phyloP scores from a whole-genome alignment of 352 stramenopile genomes.

The Peronospora belbahrii region DNA sequence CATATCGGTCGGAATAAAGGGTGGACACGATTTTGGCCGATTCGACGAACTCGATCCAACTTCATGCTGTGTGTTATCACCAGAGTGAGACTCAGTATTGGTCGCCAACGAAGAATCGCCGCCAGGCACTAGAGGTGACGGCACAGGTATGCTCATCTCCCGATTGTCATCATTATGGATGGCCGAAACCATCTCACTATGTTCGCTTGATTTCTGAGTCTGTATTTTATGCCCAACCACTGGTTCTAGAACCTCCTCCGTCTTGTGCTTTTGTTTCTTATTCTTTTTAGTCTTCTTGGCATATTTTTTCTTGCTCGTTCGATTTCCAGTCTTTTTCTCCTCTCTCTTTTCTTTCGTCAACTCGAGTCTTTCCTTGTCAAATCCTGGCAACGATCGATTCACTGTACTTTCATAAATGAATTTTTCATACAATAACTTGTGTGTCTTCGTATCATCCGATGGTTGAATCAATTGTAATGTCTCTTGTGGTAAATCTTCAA shows the following conservation, averaged over 20 bases:
- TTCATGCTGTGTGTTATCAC: neutral
- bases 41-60: neutral
- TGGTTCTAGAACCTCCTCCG: neutral
- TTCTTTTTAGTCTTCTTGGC: slow-evolving; percentile 25
- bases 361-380: slow-evolving; percentile 1
- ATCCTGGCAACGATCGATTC: slow-evolving; percentile 23
- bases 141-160: neutral
- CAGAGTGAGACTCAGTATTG: neutral
- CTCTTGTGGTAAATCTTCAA: slow-evolving; percentile 51
- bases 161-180: neutral
- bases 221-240: neutral
- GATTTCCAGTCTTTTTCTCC: neutral
- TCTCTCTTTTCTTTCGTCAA: neutral
- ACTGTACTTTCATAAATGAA: slow-evolving; percentile 81
- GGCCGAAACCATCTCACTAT: slow-evolving; percentile 1
- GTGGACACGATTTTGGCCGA: slow-evolving; percentile 1
- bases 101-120: neutral
- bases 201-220: neutral
- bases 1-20: slow-evolving; percentile 10
- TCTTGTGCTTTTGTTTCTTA: slow-evolving; percentile 20
- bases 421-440: slow-evolving; percentile 73
- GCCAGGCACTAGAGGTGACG: slow-evolving; percentile 2
- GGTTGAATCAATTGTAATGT: slow-evolving; percentile 52
- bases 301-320: slow-evolving; percentile 24
- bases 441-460: slow-evolving; percentile 29